Conservation (phyloP, 768 basidiomycete species). For the Tricholoma terreum region DNA sequence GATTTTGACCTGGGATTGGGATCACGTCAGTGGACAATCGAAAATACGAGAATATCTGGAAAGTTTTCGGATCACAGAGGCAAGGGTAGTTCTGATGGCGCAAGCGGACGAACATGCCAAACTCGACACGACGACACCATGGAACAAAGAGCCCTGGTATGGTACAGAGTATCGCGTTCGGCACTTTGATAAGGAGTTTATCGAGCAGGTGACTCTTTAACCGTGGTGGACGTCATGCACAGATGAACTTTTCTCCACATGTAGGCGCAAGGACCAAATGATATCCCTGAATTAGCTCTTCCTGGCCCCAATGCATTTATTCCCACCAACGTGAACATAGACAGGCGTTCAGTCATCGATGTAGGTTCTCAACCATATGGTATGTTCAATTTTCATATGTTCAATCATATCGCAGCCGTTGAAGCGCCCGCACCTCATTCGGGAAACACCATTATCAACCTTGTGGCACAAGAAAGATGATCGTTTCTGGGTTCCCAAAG, state of each 20-base stretch:
- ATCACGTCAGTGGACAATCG: conserved; percentile 43
- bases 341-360: conserved; percentile 65
- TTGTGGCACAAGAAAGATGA: conserved; percentile 99
- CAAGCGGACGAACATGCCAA: conserved; percentile 61
- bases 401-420: conserved; percentile 48
- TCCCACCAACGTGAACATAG: conserved; percentile 80
- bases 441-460: conserved; percentile 64
- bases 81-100: conserved; percentile 78
- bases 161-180: conserved; percentile 85
- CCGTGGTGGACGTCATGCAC: not conserved
- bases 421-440: conserved; percentile 71
- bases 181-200: conserved; percentile 59
- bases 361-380: conserved; percentile 30
- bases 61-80: conserved; percentile 51
- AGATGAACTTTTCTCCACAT: conserved; percentile 1
- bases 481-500: conserved; percentile 92
- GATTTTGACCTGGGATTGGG: conserved; percentile 73
- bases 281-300: conserved; percentile 66
- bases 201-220: conserved; percentile 42
- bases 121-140: conserved; percentile 40
- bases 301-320: conserved; percentile 91
- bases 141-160: conserved; percentile 89
- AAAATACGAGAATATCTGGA: conserved; percentile 65
- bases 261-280: conserved; percentile 64
- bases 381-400: conserved; percentile 5